A percentile compares a stretch with the other conserved stretches of the same genome.
Evolutionary conservation across 192 early-diverging fungal species (phyloP).

Genomic region (Coemansia sp.): DNA sequence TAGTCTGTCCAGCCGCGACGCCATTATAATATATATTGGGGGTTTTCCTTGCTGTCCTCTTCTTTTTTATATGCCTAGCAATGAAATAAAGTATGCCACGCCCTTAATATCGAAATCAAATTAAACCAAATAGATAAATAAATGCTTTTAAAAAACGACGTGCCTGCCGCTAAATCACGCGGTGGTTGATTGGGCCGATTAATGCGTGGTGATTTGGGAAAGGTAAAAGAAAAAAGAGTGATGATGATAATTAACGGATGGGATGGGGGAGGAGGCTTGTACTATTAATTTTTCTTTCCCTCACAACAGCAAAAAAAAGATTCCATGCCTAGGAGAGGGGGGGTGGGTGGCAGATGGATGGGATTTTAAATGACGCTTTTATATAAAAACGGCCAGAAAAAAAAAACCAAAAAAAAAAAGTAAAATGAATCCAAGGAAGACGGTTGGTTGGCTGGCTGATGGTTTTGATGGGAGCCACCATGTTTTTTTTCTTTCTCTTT

Average conservation of each 20-base stretch:
- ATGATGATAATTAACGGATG: too few species aligned
- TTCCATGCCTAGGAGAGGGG: too few species aligned
- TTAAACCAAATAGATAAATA: neutral
- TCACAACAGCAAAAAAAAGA: too few species aligned
- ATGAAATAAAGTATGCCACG: neutral
- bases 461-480: neutral
- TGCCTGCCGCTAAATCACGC: too few species aligned
- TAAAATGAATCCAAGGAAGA: neutral
- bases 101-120: neutral
- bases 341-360: too few species aligned
- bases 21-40: slow-evolving; percentile 13
- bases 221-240: neutral
- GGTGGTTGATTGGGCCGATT: too few species aligned
- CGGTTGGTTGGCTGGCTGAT: neutral
- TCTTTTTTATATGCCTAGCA: too few species aligned
- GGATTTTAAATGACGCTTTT: too few species aligned
- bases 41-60: neutral
- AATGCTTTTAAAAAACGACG: neutral
- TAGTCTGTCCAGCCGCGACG: slow-evolving; percentile 86
- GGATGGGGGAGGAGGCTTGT: too few species aligned
- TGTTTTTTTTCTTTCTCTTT: neutral
- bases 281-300: too few species aligned
- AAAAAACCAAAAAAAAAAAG: neutral
- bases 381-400: neutral
- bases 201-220: too few species aligned